Evolutionary conservation across 75 land plant species (phyloP).

Genomic region (Selaginella tamariscina): DNA sequence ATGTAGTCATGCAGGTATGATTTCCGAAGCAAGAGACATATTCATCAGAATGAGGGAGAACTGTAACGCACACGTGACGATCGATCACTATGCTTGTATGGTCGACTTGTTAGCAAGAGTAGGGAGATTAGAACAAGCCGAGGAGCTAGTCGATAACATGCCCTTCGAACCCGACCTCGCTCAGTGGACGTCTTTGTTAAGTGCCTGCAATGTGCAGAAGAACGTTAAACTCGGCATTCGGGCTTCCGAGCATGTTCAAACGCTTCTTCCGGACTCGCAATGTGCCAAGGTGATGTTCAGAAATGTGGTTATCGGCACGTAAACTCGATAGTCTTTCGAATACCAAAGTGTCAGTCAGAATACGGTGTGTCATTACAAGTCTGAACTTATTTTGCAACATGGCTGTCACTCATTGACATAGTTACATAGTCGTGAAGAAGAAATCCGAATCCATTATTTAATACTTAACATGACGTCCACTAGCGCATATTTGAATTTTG

Average conservation of each 20-base stretch:
- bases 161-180: neutral
- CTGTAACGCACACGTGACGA: neutral
- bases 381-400: no score
- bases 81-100: slow-evolving; percentile 3
- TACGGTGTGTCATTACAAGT: no score
- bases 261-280: neutral
- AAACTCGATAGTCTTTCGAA: neutral
- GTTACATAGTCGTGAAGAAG: no score
- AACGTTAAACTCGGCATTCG: neutral
- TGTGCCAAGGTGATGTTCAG: neutral
- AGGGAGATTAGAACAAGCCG: neutral
- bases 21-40: neutral
- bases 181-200: neutral
- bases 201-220: slow-evolving; percentile 3
- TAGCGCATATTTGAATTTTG: no score
- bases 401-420: no score
- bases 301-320: neutral
- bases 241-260: neutral
- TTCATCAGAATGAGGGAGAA: neutral
- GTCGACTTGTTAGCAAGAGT: neutral
- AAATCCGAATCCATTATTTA: no score
- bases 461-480: no score
- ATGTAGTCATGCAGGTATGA: neutral
- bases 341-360: no score
- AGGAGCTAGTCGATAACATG: neutral